Evolutionary conservation across 352 stramenopile species (phyloP), one percentile per base, ranked within the genome.

Genomic region (Thalassiosira sp.): DNA sequence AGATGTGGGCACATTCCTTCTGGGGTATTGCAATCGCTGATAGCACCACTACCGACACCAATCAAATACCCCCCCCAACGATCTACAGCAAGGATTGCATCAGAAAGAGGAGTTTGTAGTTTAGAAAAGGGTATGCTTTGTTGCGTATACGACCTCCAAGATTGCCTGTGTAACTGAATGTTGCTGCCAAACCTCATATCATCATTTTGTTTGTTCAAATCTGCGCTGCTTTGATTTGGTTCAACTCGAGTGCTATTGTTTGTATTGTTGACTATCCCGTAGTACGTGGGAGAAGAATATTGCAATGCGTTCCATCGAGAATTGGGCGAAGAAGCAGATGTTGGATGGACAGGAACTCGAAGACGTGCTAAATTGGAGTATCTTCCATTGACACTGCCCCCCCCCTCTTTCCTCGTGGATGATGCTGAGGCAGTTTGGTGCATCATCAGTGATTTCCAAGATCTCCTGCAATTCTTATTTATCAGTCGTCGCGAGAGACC

Each of bases 51-150:
- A 33, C 73, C 75, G 40, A 90, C 35, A 54, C 68, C 73, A 45
- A 90, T 68, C 25, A 84, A 62, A 71, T 79, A 87, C 24, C 76
- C 72, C 33, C 78, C 84, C 16, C 51, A 72, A 18, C 72, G 63
- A 70, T 86, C 61, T 13, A 89, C 65, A 10, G 70, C 78, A 24
- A 90, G 64, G 28, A 90, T 81, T 25, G 72, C 72, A 66, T 72
- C 72, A 20, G 20, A 51, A 7, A 62, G 20, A 2, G 72, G 63
- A 42, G 72, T 81, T 40, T 66, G 48, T 5, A 81, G 37, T 63
- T 76, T 58, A 16, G 64, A 76, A 18, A 81, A 81, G 13, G 65
- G 72, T 20, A 76, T 81, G 3, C 2, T 45, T 49, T 65, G 56
- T 51, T 43, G 43, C 3, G 58, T 71, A 33, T 71, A 77, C n/a